Evolutionary conservation across 495 filamentous ascomycete species (phyloP).

Genomic region (Xylaria venustula): DNA sequence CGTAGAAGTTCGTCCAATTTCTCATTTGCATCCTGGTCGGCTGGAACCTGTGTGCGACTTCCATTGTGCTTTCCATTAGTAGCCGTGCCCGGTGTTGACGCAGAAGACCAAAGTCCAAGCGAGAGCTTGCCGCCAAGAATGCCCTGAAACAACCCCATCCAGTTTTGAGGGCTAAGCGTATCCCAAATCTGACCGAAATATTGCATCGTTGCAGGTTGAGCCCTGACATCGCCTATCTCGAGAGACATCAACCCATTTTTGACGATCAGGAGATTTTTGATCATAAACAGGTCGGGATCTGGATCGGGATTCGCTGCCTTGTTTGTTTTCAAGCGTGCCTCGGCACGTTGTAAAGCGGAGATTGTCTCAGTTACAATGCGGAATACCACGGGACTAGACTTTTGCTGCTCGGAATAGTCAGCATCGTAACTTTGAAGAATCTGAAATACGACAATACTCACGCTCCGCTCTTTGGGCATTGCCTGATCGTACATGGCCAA

Average conservation of each 20-base stretch:
- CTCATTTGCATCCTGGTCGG: slow-evolving; percentile 64
- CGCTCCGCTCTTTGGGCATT: slow-evolving; percentile 68
- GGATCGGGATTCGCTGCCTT: slow-evolving; percentile 47
- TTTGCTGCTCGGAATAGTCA: slow-evolving; percentile 50
- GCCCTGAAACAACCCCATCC: slow-evolving; percentile 40
- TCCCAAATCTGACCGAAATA: slow-evolving; percentile 77
- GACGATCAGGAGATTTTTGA: slow-evolving; percentile 86
- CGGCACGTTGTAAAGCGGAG: slow-evolving; percentile 50
- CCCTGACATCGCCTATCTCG: slow-evolving; percentile 83
- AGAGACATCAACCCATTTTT: slow-evolving; percentile 91
- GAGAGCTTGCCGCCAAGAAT: slow-evolving; percentile 38
- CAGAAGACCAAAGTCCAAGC: slow-evolving; percentile 33
- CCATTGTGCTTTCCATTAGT: slow-evolving; percentile 11
- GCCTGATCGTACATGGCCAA: slow-evolving; percentile 75
- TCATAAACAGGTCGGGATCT: slow-evolving; percentile 80
- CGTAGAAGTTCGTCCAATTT: slow-evolving; percentile 78
- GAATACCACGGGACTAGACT: slow-evolving; percentile 49
- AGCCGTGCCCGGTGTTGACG: slow-evolving; percentile 18
- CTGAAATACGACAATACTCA: slow-evolving; percentile 40
- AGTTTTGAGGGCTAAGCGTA: slow-evolving; percentile 57
- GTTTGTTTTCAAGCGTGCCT: slow-evolving; percentile 43
- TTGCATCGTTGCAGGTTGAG: slow-evolving; percentile 54
- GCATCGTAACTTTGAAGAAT: neutral
- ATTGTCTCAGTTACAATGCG: slow-evolving; percentile 47
- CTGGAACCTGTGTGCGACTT: slow-evolving; percentile 14